phyloP scores from a whole-genome alignment of 495 filamentous ascomycete species.

The Sphaerosporella brunnea region DNA sequence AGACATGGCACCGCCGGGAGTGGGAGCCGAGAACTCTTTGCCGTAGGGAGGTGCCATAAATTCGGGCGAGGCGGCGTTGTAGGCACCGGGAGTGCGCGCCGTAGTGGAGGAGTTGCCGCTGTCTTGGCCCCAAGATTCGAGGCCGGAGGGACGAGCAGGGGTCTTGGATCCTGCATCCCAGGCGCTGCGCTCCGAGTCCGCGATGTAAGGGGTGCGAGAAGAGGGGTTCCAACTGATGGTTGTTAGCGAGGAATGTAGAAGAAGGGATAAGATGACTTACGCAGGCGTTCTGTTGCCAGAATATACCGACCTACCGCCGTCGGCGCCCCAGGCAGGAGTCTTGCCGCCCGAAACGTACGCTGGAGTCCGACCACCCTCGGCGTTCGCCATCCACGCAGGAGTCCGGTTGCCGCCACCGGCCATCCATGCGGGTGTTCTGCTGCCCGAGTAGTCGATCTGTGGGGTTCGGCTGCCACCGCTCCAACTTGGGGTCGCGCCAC shows the following conservation, averaged over 20 bases:
- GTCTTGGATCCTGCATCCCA: constrained; percentile 61
- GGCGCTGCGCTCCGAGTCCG: constrained; percentile 45
- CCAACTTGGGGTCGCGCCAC: constrained; percentile 46
- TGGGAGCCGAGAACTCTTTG: constrained; percentile 49
- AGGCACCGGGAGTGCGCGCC: constrained; percentile 35
- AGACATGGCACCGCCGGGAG: constrained; percentile 48
- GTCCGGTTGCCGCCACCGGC: constrained; percentile 27
- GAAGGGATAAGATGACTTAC: constrained; percentile 8
- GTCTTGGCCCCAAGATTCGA: constrained; percentile 26
- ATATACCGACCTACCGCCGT: constrained; percentile 59
- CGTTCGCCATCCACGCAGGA: constrained; percentile 40
- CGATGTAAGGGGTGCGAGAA: constrained; percentile 55
- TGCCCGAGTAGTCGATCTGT: constrained; percentile 19
- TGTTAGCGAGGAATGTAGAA: constrained; percentile 2
- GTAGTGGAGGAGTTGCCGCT: constrained; percentile 21
- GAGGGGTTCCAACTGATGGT: constrained; percentile 37
- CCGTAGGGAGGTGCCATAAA: constrained; percentile 14
- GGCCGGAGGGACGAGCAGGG: constrained; percentile 35
- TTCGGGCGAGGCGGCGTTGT: constrained; percentile 32
- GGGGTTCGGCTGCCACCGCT: constrained; percentile 28
- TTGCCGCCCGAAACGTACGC: constrained; percentile 45
- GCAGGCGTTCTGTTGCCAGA: constrained; percentile 47
- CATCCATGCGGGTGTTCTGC: constrained; percentile 27
- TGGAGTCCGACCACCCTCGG: constrained; percentile 46
- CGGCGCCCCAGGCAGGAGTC: constrained; percentile 62